phyloP scores from a whole-genome alignment of 495 filamentous ascomycete genomes.

The Penicilliopsis zonata region DNA sequence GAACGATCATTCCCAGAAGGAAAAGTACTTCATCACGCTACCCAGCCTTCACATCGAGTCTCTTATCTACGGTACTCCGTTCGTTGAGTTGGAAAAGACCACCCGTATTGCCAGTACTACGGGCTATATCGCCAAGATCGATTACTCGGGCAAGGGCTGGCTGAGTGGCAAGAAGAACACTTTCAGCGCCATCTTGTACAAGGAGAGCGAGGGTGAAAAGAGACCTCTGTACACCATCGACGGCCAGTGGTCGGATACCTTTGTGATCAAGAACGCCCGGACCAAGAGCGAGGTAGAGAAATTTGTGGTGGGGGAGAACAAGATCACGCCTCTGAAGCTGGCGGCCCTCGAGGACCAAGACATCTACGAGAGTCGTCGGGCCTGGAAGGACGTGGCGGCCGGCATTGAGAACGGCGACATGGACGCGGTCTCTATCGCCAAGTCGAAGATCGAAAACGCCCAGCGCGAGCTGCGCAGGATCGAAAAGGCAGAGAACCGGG shows the following conservation, averaged over 20 bases:
- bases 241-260: conserved; percentile 83
- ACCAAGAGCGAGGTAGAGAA: conserved; percentile 58
- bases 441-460: conserved; percentile 80
- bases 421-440: conserved; percentile 64
- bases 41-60: conserved; percentile 90
- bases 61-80: conserved; percentile 81
- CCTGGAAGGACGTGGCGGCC: conserved; percentile 75
- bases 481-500: conserved; percentile 64
- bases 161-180: conserved; percentile 90
- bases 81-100: conserved; percentile 74
- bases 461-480: conserved; percentile 75
- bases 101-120: conserved; percentile 75
- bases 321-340: conserved; percentile 58
- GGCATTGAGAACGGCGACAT: conserved; percentile 74
- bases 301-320: conserved; percentile 50
- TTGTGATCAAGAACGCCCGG: conserved; percentile 62
- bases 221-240: conserved; percentile 73
- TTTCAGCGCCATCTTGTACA: conserved; percentile 68
- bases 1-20: conserved; percentile 33
- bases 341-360: conserved; percentile 73
- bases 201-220: conserved; percentile 60
- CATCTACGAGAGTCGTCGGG: conserved; percentile 73
- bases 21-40: conserved; percentile 83
- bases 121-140: conserved; percentile 84
- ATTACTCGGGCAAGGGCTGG: conserved; percentile 90